These are phyloP conservation scores for Heterobasidion annosum DNA, from an alignment of 1,284 basidiomycete species.

Conservation along the genomic window DNA sequence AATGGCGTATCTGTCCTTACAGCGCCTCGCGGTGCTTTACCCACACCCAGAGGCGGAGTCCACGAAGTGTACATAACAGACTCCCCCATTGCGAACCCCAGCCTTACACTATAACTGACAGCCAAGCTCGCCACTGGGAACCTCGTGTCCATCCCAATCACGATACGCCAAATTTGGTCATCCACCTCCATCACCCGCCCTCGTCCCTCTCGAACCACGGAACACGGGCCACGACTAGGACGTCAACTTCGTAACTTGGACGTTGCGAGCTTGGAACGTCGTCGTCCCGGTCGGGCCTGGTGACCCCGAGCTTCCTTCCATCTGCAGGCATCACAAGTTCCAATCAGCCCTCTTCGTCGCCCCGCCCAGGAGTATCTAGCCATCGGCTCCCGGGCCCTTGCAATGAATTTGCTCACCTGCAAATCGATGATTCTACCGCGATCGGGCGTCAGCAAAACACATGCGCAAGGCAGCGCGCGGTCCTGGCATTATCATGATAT, in stretches of 20 bases:
- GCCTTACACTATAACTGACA: too few relatives aligned
- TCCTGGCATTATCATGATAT: too few relatives aligned
- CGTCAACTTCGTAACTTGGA: conserved; percentile 18
- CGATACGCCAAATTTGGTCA: background rate
- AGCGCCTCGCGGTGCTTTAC: too few relatives aligned
- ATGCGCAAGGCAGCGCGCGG: background rate
- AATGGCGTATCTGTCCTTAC: background rate
- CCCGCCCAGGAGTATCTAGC: too few relatives aligned
- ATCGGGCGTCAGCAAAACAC: background rate
- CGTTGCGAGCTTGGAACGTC: conserved; percentile 27
- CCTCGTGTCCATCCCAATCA: too few relatives aligned
- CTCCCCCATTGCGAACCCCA: too few relatives aligned
- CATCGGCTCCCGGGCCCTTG: background rate
- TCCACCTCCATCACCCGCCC: background rate
- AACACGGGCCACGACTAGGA: background rate
- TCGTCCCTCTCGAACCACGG: background rate
- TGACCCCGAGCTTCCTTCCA: conserved; percentile 35
- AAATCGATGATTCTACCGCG: conserved; percentile 29
- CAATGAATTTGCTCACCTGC: conserved; percentile 19
- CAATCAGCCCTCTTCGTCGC: background rate
- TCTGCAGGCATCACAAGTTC: conserved; percentile 16
- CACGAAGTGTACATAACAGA: too few relatives aligned
- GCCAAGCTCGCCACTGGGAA: too few relatives aligned
- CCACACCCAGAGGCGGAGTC: too few relatives aligned
- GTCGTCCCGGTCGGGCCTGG: conserved; percentile 30